Evolutionary conservation across 495 filamentous ascomycete genomes (phyloP).

Genomic region (Tuber melanosporum): DNA sequence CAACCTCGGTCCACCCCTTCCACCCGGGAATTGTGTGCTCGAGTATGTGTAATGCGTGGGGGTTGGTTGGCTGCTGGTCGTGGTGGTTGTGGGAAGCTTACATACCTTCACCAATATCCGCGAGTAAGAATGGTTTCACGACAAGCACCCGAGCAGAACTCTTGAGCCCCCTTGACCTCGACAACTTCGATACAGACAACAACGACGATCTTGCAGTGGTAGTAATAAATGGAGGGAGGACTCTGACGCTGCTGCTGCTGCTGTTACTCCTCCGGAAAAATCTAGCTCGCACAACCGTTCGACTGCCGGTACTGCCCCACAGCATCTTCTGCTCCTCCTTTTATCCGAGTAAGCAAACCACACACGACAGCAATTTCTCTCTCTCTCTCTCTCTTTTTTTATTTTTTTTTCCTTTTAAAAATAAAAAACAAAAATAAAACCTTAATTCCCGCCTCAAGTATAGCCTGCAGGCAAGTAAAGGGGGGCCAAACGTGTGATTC

Average conservation of each 20-base stretch:
- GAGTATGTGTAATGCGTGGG: neutral
- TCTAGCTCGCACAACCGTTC: neutral
- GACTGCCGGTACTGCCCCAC: neutral
- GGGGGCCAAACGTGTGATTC: neutral
- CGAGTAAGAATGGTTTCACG: conserved; percentile 80
- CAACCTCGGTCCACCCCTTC: neutral
- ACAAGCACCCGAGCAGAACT: conserved; percentile 52
- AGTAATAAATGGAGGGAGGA: neutral
- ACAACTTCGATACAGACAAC: neutral
- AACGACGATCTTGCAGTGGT: neutral
- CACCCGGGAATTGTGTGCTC: neutral
- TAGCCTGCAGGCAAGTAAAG: neutral
- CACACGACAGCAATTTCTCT: neutral
- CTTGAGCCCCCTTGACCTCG: conserved; percentile 50
- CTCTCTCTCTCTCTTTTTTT: neutral
- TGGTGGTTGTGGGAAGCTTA: neutral
- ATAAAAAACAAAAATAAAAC: neutral
- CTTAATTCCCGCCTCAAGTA: neutral
- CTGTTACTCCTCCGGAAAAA: neutral
- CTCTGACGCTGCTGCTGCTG: neutral
- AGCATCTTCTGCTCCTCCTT: conserved; percentile 47
- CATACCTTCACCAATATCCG: conserved; percentile 94
- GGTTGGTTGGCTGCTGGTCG: neutral
- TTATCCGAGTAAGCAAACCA: neutral
- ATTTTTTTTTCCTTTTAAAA: neutral